phyloP scores from a whole-genome alignment of 73 alveolate genomes.

The Tetrahymena thermophila region DNA sequence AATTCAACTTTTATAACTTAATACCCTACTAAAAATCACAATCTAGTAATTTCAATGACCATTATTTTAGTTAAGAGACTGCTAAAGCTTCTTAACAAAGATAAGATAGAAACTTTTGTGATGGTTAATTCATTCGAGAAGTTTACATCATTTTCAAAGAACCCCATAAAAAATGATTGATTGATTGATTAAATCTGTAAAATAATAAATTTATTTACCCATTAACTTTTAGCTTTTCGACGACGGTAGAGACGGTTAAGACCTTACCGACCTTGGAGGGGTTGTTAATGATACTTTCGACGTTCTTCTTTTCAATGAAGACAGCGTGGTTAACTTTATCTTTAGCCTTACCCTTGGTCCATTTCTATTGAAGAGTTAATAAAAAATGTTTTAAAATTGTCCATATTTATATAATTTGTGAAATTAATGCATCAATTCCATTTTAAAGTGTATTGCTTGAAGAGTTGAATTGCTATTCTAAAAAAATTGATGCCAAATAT shows the following conservation, averaged over 20 bases:
- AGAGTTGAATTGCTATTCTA: neutral
- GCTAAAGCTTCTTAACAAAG: neutral
- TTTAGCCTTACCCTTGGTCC: constrained; percentile 49
- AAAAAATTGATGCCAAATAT: neutral
- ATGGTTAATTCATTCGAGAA: neutral
- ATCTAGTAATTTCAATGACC: neutral
- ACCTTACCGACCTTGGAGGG: constrained; percentile 32
- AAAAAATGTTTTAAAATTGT: neutral
- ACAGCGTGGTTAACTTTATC: constrained; percentile 44
- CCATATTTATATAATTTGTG: neutral
- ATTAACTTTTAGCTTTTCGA: constrained; percentile 38
- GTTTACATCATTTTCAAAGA: neutral
- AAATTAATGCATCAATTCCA: neutral
- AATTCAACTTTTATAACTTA: neutral
- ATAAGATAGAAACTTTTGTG: neutral
- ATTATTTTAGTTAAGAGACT: neutral
- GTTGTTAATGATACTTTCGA: constrained; percentile 11
- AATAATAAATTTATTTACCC: constrained; percentile 13
- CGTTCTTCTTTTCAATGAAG: constrained; percentile 10
- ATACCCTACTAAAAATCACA: neutral
- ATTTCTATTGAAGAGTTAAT: constrained; percentile 14
- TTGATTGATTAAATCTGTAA: neutral
- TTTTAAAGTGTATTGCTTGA: neutral
- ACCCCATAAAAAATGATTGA: neutral
- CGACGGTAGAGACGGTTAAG: constrained; percentile 28